Evolutionary conservation across 306 rosid species (phyloP).

Genomic region (Glycine soja): DNA sequence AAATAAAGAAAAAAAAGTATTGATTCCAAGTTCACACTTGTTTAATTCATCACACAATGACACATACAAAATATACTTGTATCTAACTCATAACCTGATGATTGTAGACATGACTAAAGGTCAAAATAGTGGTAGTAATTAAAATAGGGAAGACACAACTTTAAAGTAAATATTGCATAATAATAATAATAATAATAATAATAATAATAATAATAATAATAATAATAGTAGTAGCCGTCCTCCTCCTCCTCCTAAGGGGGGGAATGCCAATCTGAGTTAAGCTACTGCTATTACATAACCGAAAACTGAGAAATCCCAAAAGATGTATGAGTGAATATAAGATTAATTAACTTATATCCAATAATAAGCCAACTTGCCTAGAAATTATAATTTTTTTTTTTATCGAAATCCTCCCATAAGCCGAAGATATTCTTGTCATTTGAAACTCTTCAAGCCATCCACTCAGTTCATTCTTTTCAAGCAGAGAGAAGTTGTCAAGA

Average conservation of each 20-base stretch:
- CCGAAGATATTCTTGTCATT: slow-evolving; percentile 35
- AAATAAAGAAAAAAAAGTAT: background rate
- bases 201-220: too few relatives aligned
- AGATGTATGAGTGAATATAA: slow-evolving; percentile 48
- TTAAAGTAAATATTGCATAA: slow-evolving; percentile 50
- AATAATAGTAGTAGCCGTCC: too few relatives aligned
- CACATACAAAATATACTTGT: background rate
- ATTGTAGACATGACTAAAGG: background rate
- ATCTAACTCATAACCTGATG: background rate
- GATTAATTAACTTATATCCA: slow-evolving; percentile 39
- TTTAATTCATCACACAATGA: background rate
- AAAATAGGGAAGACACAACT: slow-evolving; percentile 5
- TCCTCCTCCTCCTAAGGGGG: background rate
- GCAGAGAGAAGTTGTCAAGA: slow-evolving; percentile 29
- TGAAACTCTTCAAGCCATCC: slow-evolving; percentile 39
- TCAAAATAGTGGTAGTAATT: slow-evolving; percentile 12
- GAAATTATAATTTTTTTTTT: slow-evolving; percentile 8
- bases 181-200: background rate
- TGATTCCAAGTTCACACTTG: background rate
- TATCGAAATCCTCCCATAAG: slow-evolving; percentile 36
- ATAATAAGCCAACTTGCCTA: slow-evolving; percentile 41
- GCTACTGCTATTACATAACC: slow-evolving; percentile 39
- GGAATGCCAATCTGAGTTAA: slow-evolving; percentile 36
- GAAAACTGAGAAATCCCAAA: slow-evolving; percentile 52
- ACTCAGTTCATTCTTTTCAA: slow-evolving; percentile 43